These are phyloP conservation scores for Zygosaccharomyces siamensis DNA, from an alignment of 805 yeast species.

Conservation along the genomic window DNA sequence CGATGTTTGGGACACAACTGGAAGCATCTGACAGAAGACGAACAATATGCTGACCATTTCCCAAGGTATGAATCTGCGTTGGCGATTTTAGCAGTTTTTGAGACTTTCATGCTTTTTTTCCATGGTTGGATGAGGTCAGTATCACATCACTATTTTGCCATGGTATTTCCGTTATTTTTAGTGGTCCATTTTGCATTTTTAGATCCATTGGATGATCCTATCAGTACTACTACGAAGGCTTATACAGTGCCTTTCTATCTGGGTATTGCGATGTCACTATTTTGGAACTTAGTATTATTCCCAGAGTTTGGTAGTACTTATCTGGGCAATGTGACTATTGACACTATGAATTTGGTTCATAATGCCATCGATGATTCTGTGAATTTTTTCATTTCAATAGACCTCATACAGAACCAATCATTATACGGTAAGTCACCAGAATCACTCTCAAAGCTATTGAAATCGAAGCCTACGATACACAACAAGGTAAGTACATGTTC, in stretches of 20 bases:
- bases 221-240: slow-evolving; percentile 34
- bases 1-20: slow-evolving; percentile 33
- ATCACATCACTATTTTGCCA: slow-evolving; percentile 43
- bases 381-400: slow-evolving; percentile 37
- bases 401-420: slow-evolving; percentile 10
- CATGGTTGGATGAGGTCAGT: slow-evolving; percentile 50
- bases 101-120: slow-evolving; percentile 42
- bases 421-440: slow-evolving; percentile 23
- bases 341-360: slow-evolving; percentile 39
- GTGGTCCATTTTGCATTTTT: slow-evolving; percentile 48
- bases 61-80: slow-evolving; percentile 37
- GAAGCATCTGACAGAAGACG: slow-evolving; percentile 28
- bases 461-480: slow-evolving; percentile 33
- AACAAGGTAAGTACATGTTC: slow-evolving; percentile 36
- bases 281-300: slow-evolving; percentile 41
- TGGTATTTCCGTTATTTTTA: slow-evolving; percentile 45
- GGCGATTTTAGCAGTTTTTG: slow-evolving; percentile 43
- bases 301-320: slow-evolving; percentile 52
- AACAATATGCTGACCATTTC: slow-evolving; percentile 32
- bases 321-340: slow-evolving; percentile 41
- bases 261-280: slow-evolving; percentile 43
- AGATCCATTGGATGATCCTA: slow-evolving; percentile 32
- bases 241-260: slow-evolving; percentile 43
- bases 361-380: slow-evolving; percentile 37
- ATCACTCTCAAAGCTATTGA: slow-evolving; percentile 34